Evolutionary conservation across 352 stramenopile species (phyloP), one percentile per base, ranked within the genome.

Genomic region (Phytophthora agathidicida): DNA sequence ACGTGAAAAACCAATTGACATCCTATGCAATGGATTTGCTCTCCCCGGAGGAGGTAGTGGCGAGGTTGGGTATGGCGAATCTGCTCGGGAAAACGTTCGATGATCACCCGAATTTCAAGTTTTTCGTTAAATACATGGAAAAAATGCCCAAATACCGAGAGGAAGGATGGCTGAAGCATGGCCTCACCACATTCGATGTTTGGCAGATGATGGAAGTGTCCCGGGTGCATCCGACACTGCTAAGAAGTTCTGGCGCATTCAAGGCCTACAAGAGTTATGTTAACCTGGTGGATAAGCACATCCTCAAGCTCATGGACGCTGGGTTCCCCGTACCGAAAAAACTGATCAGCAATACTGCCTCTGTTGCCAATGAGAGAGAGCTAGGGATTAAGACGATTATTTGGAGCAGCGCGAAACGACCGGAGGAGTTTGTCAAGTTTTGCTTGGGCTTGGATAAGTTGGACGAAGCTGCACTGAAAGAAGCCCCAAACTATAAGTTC

Each of bases 401-500:
- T 26, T 59, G 47, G 46, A 26, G 13, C 3, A 10, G 3, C 0
- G 24, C 16, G 1, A 60, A 53, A 32, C 47, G 47, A 36, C 47
- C 56, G 3, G 56, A 65, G 11, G 38, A 27, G 23, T 65, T 53
- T 33, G 32, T 60, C 13, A 59, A 47, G 26, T 53, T 36, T 20
- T 39, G 39, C 2, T 43, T 65, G 38, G 56, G 47, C 14, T 14
- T 65, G 56, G 27, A 52, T 26, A 26, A n/a, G 3, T 47, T 65
- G 19, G 41, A 13, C 2, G 31, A 19, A 17, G 23, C n/a, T 23
- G 23, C 14, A 8, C 20, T 65, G 31, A 65, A 59, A 37, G n/a
- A 46, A 43, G 46, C 56, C 10, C 2, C 36, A 7, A 65, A 59
- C 39, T 53, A 53, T 24, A 7, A 53, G 16, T 48, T 30, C 30